Evolutionary conservation across 371 early-diverging fungal genomes (phyloP), one percentile per base, ranked within the genome.

Genomic region (Mortierella sp.): DNA sequence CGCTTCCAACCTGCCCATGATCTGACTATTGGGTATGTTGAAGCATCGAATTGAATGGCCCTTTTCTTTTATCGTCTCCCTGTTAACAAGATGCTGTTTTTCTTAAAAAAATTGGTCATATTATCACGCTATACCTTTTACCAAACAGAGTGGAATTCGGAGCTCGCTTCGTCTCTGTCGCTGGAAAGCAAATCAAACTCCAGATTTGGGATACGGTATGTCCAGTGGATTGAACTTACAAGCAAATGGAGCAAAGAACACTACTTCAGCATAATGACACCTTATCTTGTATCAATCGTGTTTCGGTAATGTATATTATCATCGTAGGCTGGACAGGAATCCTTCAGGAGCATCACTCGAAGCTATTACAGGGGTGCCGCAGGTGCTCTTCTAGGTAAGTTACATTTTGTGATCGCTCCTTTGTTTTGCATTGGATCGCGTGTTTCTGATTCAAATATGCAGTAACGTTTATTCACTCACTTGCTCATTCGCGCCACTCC

Each of bases 151-250:
- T 95, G 35, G 95, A 93, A 68, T 95, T 94, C 83, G 95, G 95
- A 31, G 91, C 95, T 60, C 89, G 92, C 54, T 92, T 93, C 64
- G 90, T 95, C 69, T 87, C 86, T 35, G 86, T 97, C 49, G 93
- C 93, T 62, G 89, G 89, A 66, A 92, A 93, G 70, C 92, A 90
- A 71, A 92, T 98, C 75, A 98, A 98, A 85, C 89, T 99, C 23
- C 99, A 99, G 83, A 96, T 99, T 64, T 99, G 99, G 99, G 99
- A 99, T 84, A 99, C 99, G 17, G 97, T 96, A 79, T 89, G 74
- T 42, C 23, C 26, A 57, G 15, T 57, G n/a, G 58, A 28, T 29
- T 29, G 31, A 56, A 56, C 32, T 10, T 51, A 23, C 31, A 55
- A 55, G 4, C 31, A 31, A 19, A 22, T 51, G 12, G n/a, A 0